Evolutionary conservation across 148 eudicot species (phyloP).

Genomic region (Beta vulgaris): DNA sequence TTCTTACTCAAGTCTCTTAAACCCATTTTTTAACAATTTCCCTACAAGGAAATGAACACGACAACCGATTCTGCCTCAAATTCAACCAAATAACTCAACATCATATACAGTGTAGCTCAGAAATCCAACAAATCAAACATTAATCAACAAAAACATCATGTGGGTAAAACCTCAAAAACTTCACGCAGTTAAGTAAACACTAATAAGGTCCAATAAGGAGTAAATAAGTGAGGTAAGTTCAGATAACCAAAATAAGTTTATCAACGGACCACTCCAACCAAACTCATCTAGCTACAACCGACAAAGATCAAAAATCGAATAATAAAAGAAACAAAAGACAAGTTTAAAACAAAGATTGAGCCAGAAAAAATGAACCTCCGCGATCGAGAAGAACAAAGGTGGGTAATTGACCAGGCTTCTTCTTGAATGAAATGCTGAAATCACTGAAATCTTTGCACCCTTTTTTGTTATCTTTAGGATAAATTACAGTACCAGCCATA

Average conservation of each 20-base stretch:
- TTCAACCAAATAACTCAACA: not conserved
- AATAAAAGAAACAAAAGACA: not conserved
- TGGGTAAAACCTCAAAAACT: not conserved
- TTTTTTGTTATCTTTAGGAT: slow-evolving; percentile 70
- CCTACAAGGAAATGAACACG: no score
- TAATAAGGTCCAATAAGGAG: no score
- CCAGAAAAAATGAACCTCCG: slow-evolving; percentile 48
- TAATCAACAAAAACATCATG: not conserved
- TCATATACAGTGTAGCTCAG: not conserved
- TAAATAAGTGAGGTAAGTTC: no score
- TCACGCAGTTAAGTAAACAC: not conserved
- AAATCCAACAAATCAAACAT: not conserved
- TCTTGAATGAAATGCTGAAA: slow-evolving; percentile 54
- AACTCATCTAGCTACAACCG: not conserved
- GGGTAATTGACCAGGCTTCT: slow-evolving; percentile 83
- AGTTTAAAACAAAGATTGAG: not conserved
- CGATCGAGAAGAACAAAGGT: slow-evolving; percentile 80
- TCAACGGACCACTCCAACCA: not conserved
- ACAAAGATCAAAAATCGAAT: not conserved
- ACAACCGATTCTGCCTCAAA: not conserved
- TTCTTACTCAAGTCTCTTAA: no score
- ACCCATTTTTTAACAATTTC: no score
- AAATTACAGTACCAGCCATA: slow-evolving; percentile 73
- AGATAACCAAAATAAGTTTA: no score
- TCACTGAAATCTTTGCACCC: slow-evolving; percentile 61